Evolutionary conservation across 2,329 filamentous ascomycete genomes (phyloP).

Genomic region (Stachybotrys chlorohalonatus): DNA sequence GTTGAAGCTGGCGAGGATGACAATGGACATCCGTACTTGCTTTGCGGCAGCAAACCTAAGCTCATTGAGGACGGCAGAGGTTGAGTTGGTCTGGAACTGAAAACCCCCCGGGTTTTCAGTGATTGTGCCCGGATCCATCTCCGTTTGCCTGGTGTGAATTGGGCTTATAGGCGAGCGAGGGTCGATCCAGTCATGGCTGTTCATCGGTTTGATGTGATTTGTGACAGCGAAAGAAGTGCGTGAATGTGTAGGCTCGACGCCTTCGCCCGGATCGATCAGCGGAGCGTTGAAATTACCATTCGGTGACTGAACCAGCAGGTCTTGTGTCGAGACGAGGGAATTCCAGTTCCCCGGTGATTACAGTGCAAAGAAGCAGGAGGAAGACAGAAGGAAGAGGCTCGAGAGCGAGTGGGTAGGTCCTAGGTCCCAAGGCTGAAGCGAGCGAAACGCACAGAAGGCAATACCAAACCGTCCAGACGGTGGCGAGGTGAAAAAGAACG

Average conservation of each 20-base stretch:
- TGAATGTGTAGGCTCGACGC: not conserved
- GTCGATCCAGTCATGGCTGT: slow-evolving; percentile 5
- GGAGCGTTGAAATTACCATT: not conserved
- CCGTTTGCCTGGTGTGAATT: slow-evolving; percentile 7
- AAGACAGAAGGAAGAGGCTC: not conserved
- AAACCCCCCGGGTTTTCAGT: slow-evolving; percentile 12
- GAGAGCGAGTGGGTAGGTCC: not conserved
- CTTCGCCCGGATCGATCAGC: not conserved
- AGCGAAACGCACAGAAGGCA: not conserved
- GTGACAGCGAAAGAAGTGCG: not conserved
- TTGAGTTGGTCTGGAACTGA: slow-evolving; percentile 28
- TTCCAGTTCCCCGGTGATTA: not conserved
- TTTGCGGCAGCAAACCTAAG: slow-evolving; percentile 43
- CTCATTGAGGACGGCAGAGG: slow-evolving; percentile 38
- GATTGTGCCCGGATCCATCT: slow-evolving; percentile 3
- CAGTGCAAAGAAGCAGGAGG: not conserved
- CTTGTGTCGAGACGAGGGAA: not conserved
- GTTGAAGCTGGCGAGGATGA: slow-evolving; percentile 54
- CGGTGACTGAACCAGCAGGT: not conserved
- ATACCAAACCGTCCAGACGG: not conserved
- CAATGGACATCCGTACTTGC: slow-evolving; percentile 51
- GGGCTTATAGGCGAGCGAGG: slow-evolving; percentile 4
- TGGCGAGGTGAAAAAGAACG: not conserved
- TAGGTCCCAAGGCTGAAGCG: not conserved
- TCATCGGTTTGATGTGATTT: slow-evolving; percentile 4